Percentiles rank a stretch among this genome's conserved stretches.
phyloP scores from a whole-genome alignment of 768 basidiomycete species.

The Solioccasus polychromus region DNA sequence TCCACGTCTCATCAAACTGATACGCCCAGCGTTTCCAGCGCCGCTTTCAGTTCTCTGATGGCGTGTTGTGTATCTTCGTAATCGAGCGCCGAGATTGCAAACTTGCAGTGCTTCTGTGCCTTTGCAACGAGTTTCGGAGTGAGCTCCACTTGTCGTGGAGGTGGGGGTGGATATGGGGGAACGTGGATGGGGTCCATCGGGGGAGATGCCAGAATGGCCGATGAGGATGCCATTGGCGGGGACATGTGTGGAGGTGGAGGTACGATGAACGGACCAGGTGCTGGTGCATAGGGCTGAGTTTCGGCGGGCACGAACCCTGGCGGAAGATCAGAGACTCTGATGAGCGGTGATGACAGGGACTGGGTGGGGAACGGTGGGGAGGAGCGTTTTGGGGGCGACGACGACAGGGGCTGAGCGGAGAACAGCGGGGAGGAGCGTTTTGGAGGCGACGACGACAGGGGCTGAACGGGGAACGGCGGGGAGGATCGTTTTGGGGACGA shows the following conservation, averaged over 20 bases:
- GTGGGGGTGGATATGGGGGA: slow-evolving; percentile 22
- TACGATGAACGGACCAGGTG: slow-evolving; percentile 9
- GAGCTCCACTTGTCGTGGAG: slow-evolving; percentile 39
- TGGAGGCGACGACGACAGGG: slow-evolving; percentile 15
- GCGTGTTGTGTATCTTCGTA: slow-evolving; percentile 93
- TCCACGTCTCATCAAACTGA: slow-evolving; percentile 23
- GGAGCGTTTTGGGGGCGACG: slow-evolving; percentile 12
- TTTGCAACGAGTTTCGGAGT: slow-evolving; percentile 66
- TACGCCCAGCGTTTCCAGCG: slow-evolving; percentile 64
- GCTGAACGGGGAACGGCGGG: slow-evolving; percentile 10
- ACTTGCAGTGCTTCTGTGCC: slow-evolving; percentile 88
- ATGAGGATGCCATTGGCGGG: slow-evolving; percentile 9
- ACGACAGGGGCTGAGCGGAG: slow-evolving; percentile 9
- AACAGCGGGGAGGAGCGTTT: slow-evolving; percentile 12
- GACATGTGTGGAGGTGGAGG: slow-evolving; percentile 19
- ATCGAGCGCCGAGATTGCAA: slow-evolving; percentile 92
- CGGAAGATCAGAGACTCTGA: slow-evolving; percentile 20
- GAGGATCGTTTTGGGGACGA: slow-evolving; percentile 12
- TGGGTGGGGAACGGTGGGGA: slow-evolving; percentile 11
- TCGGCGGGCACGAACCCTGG: slow-evolving; percentile 30
- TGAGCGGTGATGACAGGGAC: slow-evolving; percentile 16
- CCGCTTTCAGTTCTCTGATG: slow-evolving; percentile 73
- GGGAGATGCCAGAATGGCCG: background rate
- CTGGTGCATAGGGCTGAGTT: slow-evolving; percentile 13
- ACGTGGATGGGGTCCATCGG: slow-evolving; percentile 6